phyloP scores from a whole-genome alignment of 1,284 basidiomycete species.

The Pseudozyma pruni region DNA sequence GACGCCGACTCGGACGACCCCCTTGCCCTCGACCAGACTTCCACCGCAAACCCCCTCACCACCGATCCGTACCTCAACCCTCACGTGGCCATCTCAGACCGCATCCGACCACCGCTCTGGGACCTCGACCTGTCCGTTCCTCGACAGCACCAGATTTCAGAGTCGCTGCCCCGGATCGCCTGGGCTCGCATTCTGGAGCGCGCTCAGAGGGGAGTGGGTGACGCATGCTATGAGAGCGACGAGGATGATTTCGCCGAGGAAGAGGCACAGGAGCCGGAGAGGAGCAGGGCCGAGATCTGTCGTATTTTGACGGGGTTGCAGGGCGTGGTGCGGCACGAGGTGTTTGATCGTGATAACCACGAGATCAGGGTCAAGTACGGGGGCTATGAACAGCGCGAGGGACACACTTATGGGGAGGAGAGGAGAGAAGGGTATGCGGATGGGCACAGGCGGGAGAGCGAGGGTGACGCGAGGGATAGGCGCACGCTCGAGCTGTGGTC shows the following conservation, averaged over 20 bases:
- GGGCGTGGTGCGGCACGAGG: conserved; percentile 33
- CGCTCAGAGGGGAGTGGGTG: conserved; percentile 58
- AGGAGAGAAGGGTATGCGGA: background rate
- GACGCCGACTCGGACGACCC: conserved; percentile 5
- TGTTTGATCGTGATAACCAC: conserved; percentile 40
- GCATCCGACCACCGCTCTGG: conserved; percentile 45
- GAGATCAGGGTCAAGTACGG: conserved; percentile 27
- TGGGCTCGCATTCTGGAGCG: conserved; percentile 61
- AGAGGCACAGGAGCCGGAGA: conserved; percentile 46
- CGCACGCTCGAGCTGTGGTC: conserved; percentile 18
- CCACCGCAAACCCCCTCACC: conserved; percentile 26
- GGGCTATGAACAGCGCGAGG: conserved; percentile 11
- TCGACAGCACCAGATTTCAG: conserved; percentile 13
- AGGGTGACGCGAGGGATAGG: no score
- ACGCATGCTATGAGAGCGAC: conserved; percentile 61
- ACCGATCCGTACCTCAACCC: conserved; percentile 39
- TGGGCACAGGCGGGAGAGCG: conserved; percentile 2
- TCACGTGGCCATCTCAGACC: conserved; percentile 20
- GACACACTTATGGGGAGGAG: background rate
- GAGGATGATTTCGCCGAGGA: conserved; percentile 54
- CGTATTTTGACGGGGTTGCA: conserved; percentile 47
- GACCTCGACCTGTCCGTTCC: conserved; percentile 47
- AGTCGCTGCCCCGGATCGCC: conserved; percentile 45
- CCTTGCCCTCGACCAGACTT: conserved; percentile 1
- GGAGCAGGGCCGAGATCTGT: conserved; percentile 45